Evolutionary conservation across 305 asterid genomes (phyloP).

Genomic region (Nicotiana rustica): DNA sequence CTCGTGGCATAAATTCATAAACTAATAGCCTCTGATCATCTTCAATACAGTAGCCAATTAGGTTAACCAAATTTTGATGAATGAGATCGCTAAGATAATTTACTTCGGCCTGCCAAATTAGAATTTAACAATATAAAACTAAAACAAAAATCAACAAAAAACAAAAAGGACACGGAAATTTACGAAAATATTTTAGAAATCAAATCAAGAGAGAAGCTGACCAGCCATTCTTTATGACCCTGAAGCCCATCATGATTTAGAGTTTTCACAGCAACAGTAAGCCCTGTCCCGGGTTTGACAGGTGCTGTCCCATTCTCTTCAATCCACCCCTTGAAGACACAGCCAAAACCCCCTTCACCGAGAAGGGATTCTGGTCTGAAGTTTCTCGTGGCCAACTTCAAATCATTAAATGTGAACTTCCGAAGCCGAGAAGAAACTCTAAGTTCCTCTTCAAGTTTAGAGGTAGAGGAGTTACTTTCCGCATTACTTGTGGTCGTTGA

Average conservation of each 20-base stretch:
- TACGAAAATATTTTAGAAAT: background rate
- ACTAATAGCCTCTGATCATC: conserved; percentile 76
- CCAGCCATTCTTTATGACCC: conserved; percentile 97
- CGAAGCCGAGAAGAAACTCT: conserved; percentile 71
- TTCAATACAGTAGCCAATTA: conserved; percentile 73
- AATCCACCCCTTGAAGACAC: conserved; percentile 85
- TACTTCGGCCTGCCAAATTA: conserved; percentile 72
- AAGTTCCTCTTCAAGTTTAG: conserved; percentile 71
- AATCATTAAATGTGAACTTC: conserved; percentile 68
- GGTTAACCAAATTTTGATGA: conserved; percentile 75
- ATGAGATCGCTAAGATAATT: conserved; percentile 70
- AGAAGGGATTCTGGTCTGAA: conserved; percentile 84
- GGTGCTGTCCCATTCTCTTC: conserved; percentile 83
- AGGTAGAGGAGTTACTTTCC: conserved; percentile 64
- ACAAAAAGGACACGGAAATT: background rate
- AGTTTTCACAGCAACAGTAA: conserved; percentile 83
- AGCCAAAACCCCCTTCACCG: conserved; percentile 86
- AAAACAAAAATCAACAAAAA: background rate
- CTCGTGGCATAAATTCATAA: conserved; percentile 82
- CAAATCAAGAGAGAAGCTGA: conserved; percentile 44
- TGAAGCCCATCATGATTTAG: conserved; percentile 82
- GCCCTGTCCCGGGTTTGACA: conserved; percentile 79
- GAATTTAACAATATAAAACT: conserved; percentile 28
- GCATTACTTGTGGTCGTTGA: conserved; percentile 70
- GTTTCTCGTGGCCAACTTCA: conserved; percentile 74